Evolutionary conservation across 2,329 filamentous ascomycete genomes (phyloP).

Genomic region (Teratosphaeria destructans): DNA sequence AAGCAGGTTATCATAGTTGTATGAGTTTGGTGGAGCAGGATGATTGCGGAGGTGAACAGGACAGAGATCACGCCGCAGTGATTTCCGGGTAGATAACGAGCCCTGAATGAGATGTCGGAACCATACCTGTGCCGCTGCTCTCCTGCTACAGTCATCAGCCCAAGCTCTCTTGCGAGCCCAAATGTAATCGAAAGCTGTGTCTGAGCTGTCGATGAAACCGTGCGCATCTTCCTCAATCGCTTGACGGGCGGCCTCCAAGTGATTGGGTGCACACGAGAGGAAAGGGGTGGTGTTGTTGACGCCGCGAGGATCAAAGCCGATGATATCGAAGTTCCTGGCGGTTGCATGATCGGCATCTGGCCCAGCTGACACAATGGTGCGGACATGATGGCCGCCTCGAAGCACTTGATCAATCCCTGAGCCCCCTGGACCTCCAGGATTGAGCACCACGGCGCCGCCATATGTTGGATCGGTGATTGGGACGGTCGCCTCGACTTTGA

Average conservation of each 20-base stretch:
- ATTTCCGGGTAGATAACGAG: background rate
- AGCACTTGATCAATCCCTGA: slow-evolving; percentile 30
- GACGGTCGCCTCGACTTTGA: slow-evolving; percentile 34
- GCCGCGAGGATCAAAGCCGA: slow-evolving; percentile 35
- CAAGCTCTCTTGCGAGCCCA: slow-evolving; percentile 30
- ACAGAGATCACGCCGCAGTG: background rate
- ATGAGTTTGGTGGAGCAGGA: background rate
- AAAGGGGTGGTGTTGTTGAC: slow-evolving; percentile 27
- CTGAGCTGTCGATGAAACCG: slow-evolving; percentile 29
- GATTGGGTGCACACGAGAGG: slow-evolving; percentile 26
- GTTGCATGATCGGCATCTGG: slow-evolving; percentile 1
- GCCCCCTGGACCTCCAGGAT: slow-evolving; percentile 38
- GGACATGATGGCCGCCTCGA: slow-evolving; percentile 24
- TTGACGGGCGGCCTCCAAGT: slow-evolving; percentile 18
- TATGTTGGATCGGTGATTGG: slow-evolving; percentile 32
- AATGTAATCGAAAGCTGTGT: slow-evolving; percentile 28
- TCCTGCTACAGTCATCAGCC: slow-evolving; percentile 15
- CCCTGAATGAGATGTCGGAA: background rate
- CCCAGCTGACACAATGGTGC: slow-evolving; percentile 28
- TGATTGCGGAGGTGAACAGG: too few species aligned
- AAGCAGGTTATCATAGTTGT: background rate
- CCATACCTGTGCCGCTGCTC: slow-evolving; percentile 4
- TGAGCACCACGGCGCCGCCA: slow-evolving; percentile 38
- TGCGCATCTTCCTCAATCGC: slow-evolving; percentile 21
- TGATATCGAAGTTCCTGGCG: slow-evolving; percentile 26